A percentile compares a stretch with the other conserved stretches of the same genome.
Evolutionary conservation across 2,329 filamentous ascomycete genomes (phyloP).

Genomic region (Pleomassaria siparia): DNA sequence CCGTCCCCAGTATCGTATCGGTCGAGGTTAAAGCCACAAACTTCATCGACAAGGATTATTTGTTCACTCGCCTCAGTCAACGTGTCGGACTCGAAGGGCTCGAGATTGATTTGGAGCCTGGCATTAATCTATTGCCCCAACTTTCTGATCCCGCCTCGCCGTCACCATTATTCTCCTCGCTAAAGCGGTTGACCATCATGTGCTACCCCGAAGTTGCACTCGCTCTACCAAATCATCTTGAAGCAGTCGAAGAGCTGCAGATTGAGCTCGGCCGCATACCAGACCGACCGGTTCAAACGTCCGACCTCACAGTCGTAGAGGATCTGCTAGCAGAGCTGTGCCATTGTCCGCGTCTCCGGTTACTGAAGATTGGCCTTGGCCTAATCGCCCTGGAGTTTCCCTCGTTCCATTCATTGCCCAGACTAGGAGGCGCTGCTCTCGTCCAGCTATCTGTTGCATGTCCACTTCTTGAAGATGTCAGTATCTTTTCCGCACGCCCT

Average conservation of each 20-base stretch:
- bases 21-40: conserved; percentile 27
- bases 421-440: conserved; percentile 22
- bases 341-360: conserved; percentile 21
- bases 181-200: conserved; percentile 29
- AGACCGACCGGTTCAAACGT: conserved; percentile 11
- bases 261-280: conserved; percentile 33
- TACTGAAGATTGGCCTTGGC: conserved; percentile 29
- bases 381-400: conserved; percentile 28
- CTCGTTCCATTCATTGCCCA: conserved; percentile 19
- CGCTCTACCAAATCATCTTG: conserved; percentile 26
- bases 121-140: conserved; percentile 22
- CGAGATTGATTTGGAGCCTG: conserved; percentile 37
- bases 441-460: conserved; percentile 24
- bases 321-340: conserved; percentile 21
- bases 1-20: conserved; percentile 18
- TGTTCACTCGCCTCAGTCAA: conserved; percentile 31
- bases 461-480: conserved; percentile 26
- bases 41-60: conserved; percentile 25
- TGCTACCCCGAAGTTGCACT: conserved; percentile 37
- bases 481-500: conserved; percentile 27
- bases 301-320: conserved; percentile 24
- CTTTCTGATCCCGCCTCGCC: conserved; percentile 20
- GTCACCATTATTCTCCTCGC: conserved; percentile 19
- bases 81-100: conserved; percentile 24
- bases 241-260: conserved; percentile 25